Evolutionary conservation across 768 basidiomycete species (phyloP).

Genomic region (Trichaptum fuscoviolaceum): DNA sequence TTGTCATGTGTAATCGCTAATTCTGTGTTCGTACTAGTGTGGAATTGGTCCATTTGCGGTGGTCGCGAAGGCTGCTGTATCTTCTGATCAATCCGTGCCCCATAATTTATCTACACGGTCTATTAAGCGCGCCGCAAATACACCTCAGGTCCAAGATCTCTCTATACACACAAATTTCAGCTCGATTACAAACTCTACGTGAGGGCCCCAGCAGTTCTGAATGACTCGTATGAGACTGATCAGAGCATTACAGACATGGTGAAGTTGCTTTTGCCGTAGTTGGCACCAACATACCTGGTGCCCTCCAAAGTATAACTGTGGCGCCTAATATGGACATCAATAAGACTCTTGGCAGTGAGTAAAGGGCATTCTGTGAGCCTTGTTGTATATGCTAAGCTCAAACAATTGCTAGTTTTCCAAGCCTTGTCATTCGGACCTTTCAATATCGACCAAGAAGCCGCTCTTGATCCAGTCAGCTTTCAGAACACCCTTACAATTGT

Average conservation of each 20-base stretch:
- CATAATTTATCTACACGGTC: not conserved
- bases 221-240: not conserved
- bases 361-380: not conserved
- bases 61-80: slow-evolving; percentile 34
- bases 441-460: slow-evolving; percentile 15
- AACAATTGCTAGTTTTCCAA: not conserved
- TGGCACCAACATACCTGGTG: slow-evolving; percentile 20
- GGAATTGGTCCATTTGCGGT: slow-evolving; percentile 25
- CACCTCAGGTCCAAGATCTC: slow-evolving; percentile 34
- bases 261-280: slow-evolving; percentile 20
- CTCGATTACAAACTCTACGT: not conserved
- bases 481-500: no score
- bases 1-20: not conserved
- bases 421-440: slow-evolving; percentile 10
- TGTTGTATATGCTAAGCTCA: not conserved
- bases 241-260: slow-evolving; percentile 17
- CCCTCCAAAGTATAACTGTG: slow-evolving; percentile 3
- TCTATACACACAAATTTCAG: slow-evolving; percentile 36
- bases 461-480: no score
- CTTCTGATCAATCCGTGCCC: slow-evolving; percentile 41
- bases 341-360: not conserved
- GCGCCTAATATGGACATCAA: not conserved
- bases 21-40: slow-evolving; percentile 15
- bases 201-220: not conserved
- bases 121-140: slow-evolving; percentile 13